Evolutionary conservation across 805 yeast genomes (phyloP).

Genomic region (Middelhovenomyces tepae): DNA sequence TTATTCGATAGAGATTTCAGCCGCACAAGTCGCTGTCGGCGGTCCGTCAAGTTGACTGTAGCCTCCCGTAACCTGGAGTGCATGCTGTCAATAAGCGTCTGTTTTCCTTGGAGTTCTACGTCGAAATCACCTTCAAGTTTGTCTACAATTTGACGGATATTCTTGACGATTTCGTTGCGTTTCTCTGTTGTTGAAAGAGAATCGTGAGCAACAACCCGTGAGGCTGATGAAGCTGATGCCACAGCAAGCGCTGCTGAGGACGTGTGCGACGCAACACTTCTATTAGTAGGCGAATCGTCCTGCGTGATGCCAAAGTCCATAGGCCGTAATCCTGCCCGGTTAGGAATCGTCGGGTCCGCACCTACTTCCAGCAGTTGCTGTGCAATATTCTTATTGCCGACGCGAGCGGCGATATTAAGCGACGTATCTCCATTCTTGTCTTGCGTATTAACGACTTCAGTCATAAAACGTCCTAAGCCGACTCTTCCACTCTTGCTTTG

Average conservation of each 20-base stretch:
- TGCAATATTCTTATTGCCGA: slow-evolving; percentile 73
- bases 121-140: slow-evolving; percentile 52
- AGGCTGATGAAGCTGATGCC: neutral
- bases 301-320: slow-evolving; percentile 66
- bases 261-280: slow-evolving; percentile 4
- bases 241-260: slow-evolving; percentile 9
- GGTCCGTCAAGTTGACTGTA: slow-evolving; percentile 41
- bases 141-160: slow-evolving; percentile 42
- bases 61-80: slow-evolving; percentile 52
- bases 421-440: slow-evolving; percentile 95
- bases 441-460: slow-evolving; percentile 72
- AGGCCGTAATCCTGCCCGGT: slow-evolving; percentile 81
- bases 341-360: slow-evolving; percentile 70
- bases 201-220: neutral
- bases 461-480: slow-evolving; percentile 50
- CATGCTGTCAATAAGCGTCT: slow-evolving; percentile 41
- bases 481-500: slow-evolving; percentile 37
- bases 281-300: slow-evolving; percentile 6
- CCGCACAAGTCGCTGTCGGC: slow-evolving; percentile 42
- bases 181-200: slow-evolving; percentile 17
- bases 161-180: slow-evolving; percentile 38
- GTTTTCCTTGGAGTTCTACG: slow-evolving; percentile 45
- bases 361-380: slow-evolving; percentile 80
- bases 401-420: slow-evolving; percentile 81
- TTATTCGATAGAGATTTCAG: slow-evolving; percentile 34